Evolutionary conservation across 2,329 filamentous ascomycete species (phyloP), one percentile per base, ranked within the genome.

Genomic region (Pseudogymnoascus pannorum): DNA sequence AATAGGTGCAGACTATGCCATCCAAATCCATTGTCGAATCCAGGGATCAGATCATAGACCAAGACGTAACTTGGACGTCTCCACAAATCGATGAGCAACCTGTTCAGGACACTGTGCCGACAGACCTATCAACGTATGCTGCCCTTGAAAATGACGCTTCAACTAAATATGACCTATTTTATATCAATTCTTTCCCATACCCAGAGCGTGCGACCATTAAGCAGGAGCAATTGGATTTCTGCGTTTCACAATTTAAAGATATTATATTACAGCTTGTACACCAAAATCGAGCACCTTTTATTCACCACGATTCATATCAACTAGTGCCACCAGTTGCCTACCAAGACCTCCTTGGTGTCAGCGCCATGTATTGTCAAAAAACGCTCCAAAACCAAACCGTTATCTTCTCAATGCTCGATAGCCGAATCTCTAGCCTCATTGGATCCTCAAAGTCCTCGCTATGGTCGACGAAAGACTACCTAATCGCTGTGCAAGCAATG

Each of bases 401-500:
- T 1, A 38, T 63, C 3, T 66, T 66, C 38, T 29, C 44, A 18
- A 66, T 67, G 38, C 63, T 68, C 12, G 60, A 66, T n/a, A 29
- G n/a, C 12, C 67, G 64, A 31, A 7, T 67, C 1, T 57, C 33
- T 2, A 35, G 38, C 4, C 59, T 67, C 2, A 42, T 64, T 3
- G 20, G 29, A n/a, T 38, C 14, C 1, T 61, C 65, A 16, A 38
- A 60, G n/a, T 57, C 31, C 4, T 33, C 58, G 12, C 33, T 40
- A 5, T 59, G 60, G 40, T 9, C 20, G 9, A 20, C 62, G 7
- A 35, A 62, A 4, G 59, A 65, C 9, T 62, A 62, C 40, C 61
- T 65, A 8, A 58, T 65, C 2, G 61, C 38, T 9, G 59, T 71
- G 3, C 70, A 72, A 57, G 61, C 60, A 2, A 60, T 72, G 3